Base-by-base conservation (phyloP, 495 filamentous ascomycete genomes). In the Collariella sp. region DNA sequence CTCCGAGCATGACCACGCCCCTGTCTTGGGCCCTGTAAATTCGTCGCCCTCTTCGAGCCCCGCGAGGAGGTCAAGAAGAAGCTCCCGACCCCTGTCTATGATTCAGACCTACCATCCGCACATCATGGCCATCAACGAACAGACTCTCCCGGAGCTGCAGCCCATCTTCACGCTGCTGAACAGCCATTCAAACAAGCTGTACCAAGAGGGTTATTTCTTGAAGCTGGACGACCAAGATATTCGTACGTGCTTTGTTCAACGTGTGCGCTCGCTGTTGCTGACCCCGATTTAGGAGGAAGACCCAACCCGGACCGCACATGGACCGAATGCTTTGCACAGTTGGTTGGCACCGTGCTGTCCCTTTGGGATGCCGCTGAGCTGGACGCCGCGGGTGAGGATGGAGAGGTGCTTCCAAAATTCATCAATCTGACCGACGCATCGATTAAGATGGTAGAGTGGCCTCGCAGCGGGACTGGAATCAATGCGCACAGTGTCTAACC, bases 341-440 rank as follows among this genome's bases (percentile, higher is more conserved):
- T 99, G 16, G 88, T 96, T 15, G 93, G 93, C 52, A 96, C 91
- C 0, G 87, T 96, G 19, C 75, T 99, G 44, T 96, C 91, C 6
- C 75, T 97, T 19, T 99, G 93, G 93, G 93, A 97, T 72, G 91
- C 91, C 18, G 82, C 86, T 56, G 89, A 91, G 69, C 76, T 99
- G 64, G 93, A 97, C 77, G 84, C 83, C 39, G 89, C 89, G 13
- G 88, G 83, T 16, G 81, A 85, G 40, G 82, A 91, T 54, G 82
- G 83, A 33, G 89, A 96, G 60, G 88, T 96, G 34, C 75, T 94
- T 18, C 90, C 93, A 19, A 96, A 88, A 44, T 99, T 95, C 68
- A 86, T 99, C 64, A 99, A 99, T 68, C 75, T 99, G 57, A 90
- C 93, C 3, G 93, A 99, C 79, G 91, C 91, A 12, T 95, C 91